Evolutionary conservation across 1,139 yeast genomes (phyloP), one percentile per base, ranked within the genome.

Genomic region (Nakaseomyces kungkrabaensis): DNA sequence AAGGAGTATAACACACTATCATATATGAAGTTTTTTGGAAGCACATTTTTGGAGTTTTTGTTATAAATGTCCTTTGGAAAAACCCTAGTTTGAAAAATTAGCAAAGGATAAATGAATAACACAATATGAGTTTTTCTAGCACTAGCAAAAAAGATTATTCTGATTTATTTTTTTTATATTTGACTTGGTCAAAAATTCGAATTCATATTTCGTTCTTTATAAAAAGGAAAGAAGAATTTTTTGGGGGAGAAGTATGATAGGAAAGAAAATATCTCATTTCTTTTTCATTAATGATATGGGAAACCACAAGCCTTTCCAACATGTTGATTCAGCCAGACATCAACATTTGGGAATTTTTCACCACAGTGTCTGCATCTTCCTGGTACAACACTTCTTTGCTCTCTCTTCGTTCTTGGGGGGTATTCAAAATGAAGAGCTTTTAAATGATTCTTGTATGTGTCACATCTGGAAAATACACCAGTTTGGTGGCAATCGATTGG

Each of bases 361-460:
- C 82, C 84, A 67, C 97, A 89, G 66, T 80, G 83, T 63, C 84
- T 79, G 68, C 97, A 89, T 52, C 72, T 72, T 5, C 97, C 97
- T 25, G 74, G 65, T 45, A 83, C 85, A 49, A 78, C 76, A 22
- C 70, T 69, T 56, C 97, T 75, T 60, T 86, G 85, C 56, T 79
- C 82, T 68, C 88, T 88, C 61, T 82, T 81, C 6, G 96, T 88
- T 4, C 95, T 96, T 44, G 77, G 76, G 3, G 97, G 97, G 67
- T 89, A 89, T 60, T 80, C 85, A 66, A 89, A 89, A 66, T 89
- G 97, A 56, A 89, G 76, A 4, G 96, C 95, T 65, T 85, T 86
- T 54, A 89, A 72, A 68, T 89, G 97, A 67, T 88, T 89, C 63
- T 89, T 89, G 70, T 80, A 89, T 5, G 97, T 89, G 66, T 89